Evolutionary conservation across 2,329 filamentous ascomycete species (phyloP).

Genomic region (Sordariomycetes sp.): DNA sequence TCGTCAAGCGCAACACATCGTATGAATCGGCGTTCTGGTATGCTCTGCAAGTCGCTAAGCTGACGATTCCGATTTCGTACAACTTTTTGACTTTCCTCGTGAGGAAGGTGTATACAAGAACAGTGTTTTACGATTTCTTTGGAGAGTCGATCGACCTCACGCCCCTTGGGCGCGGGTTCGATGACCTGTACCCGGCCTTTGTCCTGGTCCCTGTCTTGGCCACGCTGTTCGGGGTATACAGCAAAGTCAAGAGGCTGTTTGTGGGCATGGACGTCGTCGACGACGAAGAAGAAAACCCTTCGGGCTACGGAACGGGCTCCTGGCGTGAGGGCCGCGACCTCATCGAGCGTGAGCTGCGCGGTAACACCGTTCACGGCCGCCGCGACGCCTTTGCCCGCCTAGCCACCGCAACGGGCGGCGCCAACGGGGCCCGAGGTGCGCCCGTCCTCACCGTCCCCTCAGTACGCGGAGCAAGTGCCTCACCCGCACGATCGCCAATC

Average conservation of each 20-base stretch:
- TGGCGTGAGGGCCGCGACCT: slow-evolving; percentile 90
- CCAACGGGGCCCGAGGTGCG: slow-evolving; percentile 23
- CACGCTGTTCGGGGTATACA: slow-evolving; percentile 83
- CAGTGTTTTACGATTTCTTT: slow-evolving; percentile 81
- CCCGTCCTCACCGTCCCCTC: slow-evolving; percentile 40
- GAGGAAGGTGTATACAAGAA: slow-evolving; percentile 60
- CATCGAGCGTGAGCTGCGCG: slow-evolving; percentile 76
- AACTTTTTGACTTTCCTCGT: slow-evolving; percentile 93
- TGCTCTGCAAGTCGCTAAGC: slow-evolving; percentile 79
- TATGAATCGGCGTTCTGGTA: slow-evolving; percentile 96
- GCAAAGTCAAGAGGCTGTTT: slow-evolving; percentile 69
- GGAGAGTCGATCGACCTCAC: slow-evolving; percentile 78
- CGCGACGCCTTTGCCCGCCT: slow-evolving; percentile 29
- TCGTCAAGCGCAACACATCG: slow-evolving; percentile 86
- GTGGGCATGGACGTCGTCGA: slow-evolving; percentile 68
- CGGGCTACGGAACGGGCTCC: slow-evolving; percentile 64
- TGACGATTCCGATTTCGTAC: slow-evolving; percentile 88
- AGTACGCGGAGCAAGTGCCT: slow-evolving; percentile 21
- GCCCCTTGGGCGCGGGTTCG: slow-evolving; percentile 72
- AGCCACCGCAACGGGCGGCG: slow-evolving; percentile 14
- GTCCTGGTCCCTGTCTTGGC: slow-evolving; percentile 79
- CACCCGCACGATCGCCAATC: slow-evolving; percentile 31
- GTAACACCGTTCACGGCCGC: slow-evolving; percentile 44
- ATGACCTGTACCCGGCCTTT: slow-evolving; percentile 80
- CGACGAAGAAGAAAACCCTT: slow-evolving; percentile 57